Percentiles rank a stretch among this genome's conserved stretches.
phyloP scores from a whole-genome alignment of 805 yeast species.

The Metschnikowia noctiluminum region DNA sequence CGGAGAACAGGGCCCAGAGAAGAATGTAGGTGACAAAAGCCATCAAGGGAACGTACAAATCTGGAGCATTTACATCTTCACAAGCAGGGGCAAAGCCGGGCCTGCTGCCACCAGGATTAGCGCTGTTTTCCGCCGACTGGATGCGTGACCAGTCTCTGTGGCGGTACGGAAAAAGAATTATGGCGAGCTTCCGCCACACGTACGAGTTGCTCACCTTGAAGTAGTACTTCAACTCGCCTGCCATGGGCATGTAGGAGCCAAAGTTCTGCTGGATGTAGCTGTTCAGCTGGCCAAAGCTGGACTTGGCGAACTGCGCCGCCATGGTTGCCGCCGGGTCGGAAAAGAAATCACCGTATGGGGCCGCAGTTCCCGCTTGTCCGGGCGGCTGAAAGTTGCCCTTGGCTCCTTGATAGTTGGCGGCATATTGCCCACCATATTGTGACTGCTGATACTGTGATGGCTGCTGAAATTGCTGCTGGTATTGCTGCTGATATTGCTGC shows the following conservation, averaged over 20 bases:
- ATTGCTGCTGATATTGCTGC: constrained; percentile 17
- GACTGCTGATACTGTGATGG: constrained; percentile 32
- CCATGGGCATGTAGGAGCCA: constrained; percentile 46
- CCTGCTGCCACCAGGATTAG: constrained; percentile 6
- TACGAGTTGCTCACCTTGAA: constrained; percentile 90
- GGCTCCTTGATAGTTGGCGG: constrained; percentile 15
- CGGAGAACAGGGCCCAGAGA: constrained; percentile 79
- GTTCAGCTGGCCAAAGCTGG: constrained; percentile 78
- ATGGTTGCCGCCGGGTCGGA: constrained; percentile 77
- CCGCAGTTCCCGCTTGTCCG: constrained; percentile 17
- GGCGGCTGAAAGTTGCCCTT: neutral
- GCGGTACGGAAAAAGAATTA: constrained; percentile 82
- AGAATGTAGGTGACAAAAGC: constrained; percentile 84
- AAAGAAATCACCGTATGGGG: constrained; percentile 43
- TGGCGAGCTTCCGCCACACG: constrained; percentile 66
- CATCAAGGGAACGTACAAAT: constrained; percentile 93
- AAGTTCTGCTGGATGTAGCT: constrained; percentile 74
- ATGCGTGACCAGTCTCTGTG: constrained; percentile 80
- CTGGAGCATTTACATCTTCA: constrained; percentile 93
- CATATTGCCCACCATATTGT: constrained; percentile 19
- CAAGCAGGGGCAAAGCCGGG: constrained; percentile 65
- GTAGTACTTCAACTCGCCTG: constrained; percentile 69
- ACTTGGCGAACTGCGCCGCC: constrained; percentile 86
- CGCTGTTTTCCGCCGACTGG: constrained; percentile 22
- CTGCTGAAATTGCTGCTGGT: constrained; percentile 9